Evolutionary conservation across 805 yeast genomes (phyloP).

Genomic region (Maudiozyma bulderi): DNA sequence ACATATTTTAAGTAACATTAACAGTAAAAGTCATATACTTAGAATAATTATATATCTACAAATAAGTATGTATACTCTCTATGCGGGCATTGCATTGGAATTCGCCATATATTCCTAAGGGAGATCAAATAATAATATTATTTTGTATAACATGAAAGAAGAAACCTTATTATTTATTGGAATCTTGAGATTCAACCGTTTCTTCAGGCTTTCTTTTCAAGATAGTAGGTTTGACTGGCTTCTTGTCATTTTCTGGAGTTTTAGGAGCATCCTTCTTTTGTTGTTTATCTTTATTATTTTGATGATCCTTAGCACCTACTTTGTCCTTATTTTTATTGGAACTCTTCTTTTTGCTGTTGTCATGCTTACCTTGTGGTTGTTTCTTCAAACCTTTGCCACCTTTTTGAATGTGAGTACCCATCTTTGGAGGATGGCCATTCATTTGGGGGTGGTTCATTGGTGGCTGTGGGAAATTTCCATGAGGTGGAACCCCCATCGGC

Average conservation of each 20-base stretch:
- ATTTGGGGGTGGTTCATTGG: not conserved
- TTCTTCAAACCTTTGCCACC: not conserved
- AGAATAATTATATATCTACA: too few species aligned
- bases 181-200: not conserved
- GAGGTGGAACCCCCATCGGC: constrained; percentile 13
- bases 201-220: not conserved
- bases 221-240: not conserved
- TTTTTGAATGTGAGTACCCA: not conserved
- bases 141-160: too few species aligned
- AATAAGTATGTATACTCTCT: too few species aligned
- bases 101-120: too few species aligned
- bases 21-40: not conserved
- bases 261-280: not conserved
- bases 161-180: too few species aligned
- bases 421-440: not conserved
- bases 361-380: not conserved
- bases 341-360: not conserved
- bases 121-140: too few species aligned
- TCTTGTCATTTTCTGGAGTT: not conserved
- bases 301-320: not conserved
- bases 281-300: not conserved
- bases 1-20: not conserved
- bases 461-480: not conserved
- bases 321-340: not conserved
- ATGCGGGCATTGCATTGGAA: too few species aligned